Evolutionary conservation across 768 basidiomycete species (phyloP).

Genomic region (Hysterangium stoloniferum): DNA sequence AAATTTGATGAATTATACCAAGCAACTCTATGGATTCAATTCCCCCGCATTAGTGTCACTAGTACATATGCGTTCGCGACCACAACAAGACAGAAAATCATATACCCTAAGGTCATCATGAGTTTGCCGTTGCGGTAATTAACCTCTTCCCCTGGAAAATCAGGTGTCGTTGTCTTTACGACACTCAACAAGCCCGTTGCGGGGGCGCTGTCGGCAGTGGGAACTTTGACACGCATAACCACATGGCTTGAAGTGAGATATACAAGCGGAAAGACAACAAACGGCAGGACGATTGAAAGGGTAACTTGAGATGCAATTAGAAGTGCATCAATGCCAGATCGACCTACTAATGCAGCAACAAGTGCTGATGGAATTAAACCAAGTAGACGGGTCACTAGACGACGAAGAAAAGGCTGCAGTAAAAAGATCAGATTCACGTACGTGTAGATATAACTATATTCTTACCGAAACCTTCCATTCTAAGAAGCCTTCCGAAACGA

Average conservation of each 20-base stretch:
- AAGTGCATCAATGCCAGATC: conserved; percentile 36
- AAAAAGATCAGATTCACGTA: not conserved
- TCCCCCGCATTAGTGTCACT: conserved; percentile 28
- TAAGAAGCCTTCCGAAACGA: conserved; percentile 42
- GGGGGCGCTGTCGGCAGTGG: not conserved
- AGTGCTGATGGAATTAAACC: conserved; percentile 43
- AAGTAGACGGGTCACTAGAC: conserved; percentile 75
- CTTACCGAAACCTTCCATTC: conserved; percentile 36
- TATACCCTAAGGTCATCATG: conserved; percentile 36
- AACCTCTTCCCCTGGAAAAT: conserved; percentile 13
- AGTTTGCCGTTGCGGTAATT: conserved; percentile 35
- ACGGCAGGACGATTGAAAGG: conserved; percentile 39
- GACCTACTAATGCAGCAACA: conserved; percentile 37
- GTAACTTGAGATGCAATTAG: conserved; percentile 43
- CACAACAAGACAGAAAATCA: conserved; percentile 39
- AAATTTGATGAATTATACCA: not conserved
- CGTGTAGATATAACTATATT: conserved; percentile 14
- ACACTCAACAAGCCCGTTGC: not conserved
- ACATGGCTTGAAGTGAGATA: conserved; percentile 30
- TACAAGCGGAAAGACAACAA: conserved; percentile 37
- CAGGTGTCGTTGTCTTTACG: not conserved
- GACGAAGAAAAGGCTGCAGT: conserved; percentile 59
- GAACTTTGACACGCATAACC: conserved; percentile 24
- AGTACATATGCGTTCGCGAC: conserved; percentile 48
- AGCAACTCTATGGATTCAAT: not conserved